Evolutionary conservation across 106 monocot species (phyloP).

Genomic region (Allium cepa): DNA sequence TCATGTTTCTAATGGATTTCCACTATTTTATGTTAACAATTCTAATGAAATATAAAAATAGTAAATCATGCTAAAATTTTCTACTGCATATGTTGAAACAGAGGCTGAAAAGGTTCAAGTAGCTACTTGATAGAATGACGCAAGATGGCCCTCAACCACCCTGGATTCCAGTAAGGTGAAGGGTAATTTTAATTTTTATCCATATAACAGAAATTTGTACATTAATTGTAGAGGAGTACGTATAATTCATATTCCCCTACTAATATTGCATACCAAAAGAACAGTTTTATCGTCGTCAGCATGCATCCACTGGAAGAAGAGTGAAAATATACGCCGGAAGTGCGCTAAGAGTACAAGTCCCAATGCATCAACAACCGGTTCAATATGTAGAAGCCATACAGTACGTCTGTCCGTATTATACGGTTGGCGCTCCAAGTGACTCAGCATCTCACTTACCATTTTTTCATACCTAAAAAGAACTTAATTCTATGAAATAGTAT

Average conservation of each 20-base stretch:
- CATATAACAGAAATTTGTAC: background rate
- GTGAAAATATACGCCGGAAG: slow-evolving; percentile 73
- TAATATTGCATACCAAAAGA: slow-evolving; percentile 40
- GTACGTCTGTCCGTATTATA: slow-evolving; percentile 59
- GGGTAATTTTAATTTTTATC: no score
- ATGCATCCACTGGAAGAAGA: slow-evolving; percentile 94
- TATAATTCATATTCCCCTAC: background rate
- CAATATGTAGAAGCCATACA: slow-evolving; percentile 73
- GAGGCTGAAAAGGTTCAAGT: no score
- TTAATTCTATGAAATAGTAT: background rate
- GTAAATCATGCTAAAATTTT: no score
- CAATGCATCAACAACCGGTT: slow-evolving; percentile 78
- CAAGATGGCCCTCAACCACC: no score
- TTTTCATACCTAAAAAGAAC: slow-evolving; percentile 56
- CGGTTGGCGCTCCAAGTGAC: slow-evolving; percentile 88
- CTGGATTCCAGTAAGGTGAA: no score
- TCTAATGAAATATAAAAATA: no score
- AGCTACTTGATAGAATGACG: no score
- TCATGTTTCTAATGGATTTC: no score
- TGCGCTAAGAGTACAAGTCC: slow-evolving; percentile 83
- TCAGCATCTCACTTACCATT: slow-evolving; percentile 80
- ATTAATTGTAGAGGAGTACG: no score
- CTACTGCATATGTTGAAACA: no score
- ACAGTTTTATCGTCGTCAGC: slow-evolving; percentile 82
- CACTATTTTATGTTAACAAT: no score